Evolutionary conservation across 345 rosid genomes (phyloP), one percentile per base, ranked within the genome.

Genomic region (Noccaea bulbosa): DNA sequence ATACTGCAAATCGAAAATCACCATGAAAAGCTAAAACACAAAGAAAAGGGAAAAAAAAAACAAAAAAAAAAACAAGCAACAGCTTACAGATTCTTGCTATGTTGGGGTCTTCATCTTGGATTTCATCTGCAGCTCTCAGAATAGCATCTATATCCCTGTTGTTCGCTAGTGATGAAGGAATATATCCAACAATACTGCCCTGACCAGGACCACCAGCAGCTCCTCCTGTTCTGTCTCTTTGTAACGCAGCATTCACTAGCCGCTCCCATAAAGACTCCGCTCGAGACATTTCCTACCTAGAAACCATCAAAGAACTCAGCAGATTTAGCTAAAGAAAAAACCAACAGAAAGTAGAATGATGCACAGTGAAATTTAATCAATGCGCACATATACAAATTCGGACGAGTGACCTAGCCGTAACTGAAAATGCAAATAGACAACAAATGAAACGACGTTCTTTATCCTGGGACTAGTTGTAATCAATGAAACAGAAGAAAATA

Each of bases 71-170:
- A 49, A 12, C 32, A 62, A 73, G 24, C 2, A 67, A 60, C 2
- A 38, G 60, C 91, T 43, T 84, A 93, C 98, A 76, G 33, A 94
- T 91, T 76, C 99, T 86, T 35, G 99, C 82, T 34, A 94, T 54
- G 63, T 62, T 85, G 49, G 99, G 95, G 76, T 91, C 93, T 80
- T 87, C 99, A 58, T 84, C 97, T 81, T 91, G 97, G 53, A 93
- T 88, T 73, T 89, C 99, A 81, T 94, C 99, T 0, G 99, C 97
- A 70, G 89, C 91, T 81, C 93, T 84, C n/a, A 94, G 69, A 69
- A 94, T 94, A 3, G 80, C 92, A 79, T 94, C 97, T 2, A 94
- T 91, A 64, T 87, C 97, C 78, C 95, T 75, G 35, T 88, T 91
- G 65, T 91, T 91, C 0, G 87, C 64, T 16, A 94, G 93, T 2